These are phyloP conservation scores for Calonectria crousiana DNA, from an alignment of 2,329 filamentous ascomycete genomes.

Conservation along the genomic window DNA sequence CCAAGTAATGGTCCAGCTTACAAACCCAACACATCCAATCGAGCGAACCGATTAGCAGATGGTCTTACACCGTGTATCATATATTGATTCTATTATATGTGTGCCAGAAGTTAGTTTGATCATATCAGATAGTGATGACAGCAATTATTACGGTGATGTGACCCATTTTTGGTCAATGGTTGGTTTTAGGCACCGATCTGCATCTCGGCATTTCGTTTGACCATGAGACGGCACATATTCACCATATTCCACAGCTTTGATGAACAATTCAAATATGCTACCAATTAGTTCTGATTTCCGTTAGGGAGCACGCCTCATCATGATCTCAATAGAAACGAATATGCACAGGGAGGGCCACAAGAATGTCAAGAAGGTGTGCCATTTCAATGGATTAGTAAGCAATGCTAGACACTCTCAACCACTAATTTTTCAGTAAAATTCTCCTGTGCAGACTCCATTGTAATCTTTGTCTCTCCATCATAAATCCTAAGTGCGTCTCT, in stretches of 20 bases:
- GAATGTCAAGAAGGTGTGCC: not conserved
- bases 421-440: not conserved
- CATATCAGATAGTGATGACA: no score
- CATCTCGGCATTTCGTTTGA: no score
- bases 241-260: no score
- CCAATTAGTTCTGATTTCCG: not conserved
- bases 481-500: not conserved
- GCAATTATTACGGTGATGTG: no score
- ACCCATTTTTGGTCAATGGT: no score
- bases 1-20: not conserved
- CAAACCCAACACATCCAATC: not conserved
- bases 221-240: no score
- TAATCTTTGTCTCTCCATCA: not conserved
- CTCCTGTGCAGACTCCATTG: not conserved
- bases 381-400: not conserved
- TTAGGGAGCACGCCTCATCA: not conserved
- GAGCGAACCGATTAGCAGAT: not conserved
- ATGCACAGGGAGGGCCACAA: not conserved
- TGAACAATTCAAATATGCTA: not conserved
- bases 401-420: not conserved
- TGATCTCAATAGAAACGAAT: not conserved
- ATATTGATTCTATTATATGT: no score
- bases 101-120: no score
- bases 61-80: no score
- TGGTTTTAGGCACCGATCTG: no score